These are phyloP conservation scores for Nigrospora sphaerica DNA, from an alignment of 2,329 filamentous ascomycete species.

Conservation along the genomic window DNA sequence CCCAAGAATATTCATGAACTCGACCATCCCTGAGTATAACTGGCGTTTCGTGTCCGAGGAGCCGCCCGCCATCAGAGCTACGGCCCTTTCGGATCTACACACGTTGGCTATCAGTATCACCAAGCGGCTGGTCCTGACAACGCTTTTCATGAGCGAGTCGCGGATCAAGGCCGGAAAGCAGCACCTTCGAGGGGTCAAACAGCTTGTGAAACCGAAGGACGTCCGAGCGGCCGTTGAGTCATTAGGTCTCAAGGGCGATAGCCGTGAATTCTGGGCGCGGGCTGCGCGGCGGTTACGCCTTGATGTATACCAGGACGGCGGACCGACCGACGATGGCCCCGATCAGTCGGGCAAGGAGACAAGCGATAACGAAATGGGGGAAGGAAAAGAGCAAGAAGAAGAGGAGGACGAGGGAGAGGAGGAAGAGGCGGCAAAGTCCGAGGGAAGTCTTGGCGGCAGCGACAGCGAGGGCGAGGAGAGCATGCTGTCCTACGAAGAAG, in stretches of 20 bases:
- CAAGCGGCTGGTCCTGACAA: constrained; percentile 60
- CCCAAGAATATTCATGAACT: constrained; percentile 69
- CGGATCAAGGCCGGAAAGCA: constrained; percentile 47
- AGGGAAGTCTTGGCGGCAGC: no score
- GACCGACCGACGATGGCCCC: not conserved
- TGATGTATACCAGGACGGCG: constrained; percentile 33
- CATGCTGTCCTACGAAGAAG: constrained; percentile 34
- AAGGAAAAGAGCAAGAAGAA: not conserved
- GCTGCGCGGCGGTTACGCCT: constrained; percentile 43
- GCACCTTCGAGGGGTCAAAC: constrained; percentile 14
- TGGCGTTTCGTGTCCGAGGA: constrained; percentile 58
- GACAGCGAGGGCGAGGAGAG: constrained; percentile 10
- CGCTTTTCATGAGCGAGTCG: constrained; percentile 64
- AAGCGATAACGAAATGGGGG: not conserved
- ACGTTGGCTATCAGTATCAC: constrained; percentile 61
- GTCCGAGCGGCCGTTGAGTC: constrained; percentile 42
- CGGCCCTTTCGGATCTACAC: constrained; percentile 71
- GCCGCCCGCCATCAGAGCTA: constrained; percentile 64
- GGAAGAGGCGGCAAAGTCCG: constrained; percentile 8
- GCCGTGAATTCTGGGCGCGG: constrained; percentile 36
- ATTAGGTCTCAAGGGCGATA: constrained; percentile 32
- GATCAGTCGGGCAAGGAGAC: constrained; percentile 3
- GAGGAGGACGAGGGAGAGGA: constrained; percentile 6
- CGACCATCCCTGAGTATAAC: constrained; percentile 51
- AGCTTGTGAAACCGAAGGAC: constrained; percentile 34